Percentiles rank a stretch among this genome's conserved stretches.
Evolutionary conservation across 2,329 filamentous ascomycete genomes (phyloP).

Genomic region (Epicoccum sorghinum): DNA sequence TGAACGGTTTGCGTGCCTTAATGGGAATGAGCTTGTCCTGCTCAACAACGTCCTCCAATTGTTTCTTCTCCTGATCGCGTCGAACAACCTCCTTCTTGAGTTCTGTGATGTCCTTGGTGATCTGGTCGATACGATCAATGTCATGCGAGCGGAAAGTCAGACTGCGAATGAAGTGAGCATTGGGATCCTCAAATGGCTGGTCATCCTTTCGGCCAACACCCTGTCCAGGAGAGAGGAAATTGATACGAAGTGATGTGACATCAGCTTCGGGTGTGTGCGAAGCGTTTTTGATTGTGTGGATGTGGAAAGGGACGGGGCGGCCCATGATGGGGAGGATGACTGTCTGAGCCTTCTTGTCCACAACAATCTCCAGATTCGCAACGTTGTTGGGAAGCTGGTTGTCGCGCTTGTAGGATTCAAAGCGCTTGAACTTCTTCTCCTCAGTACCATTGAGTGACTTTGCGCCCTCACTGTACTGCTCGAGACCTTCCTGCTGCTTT

Average conservation of each 20-base stretch:
- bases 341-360: constrained; percentile 88
- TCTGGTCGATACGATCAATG: constrained; percentile 84
- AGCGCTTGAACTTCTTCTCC: constrained; percentile 98
- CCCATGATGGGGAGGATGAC: constrained; percentile 97
- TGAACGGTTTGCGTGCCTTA: constrained; percentile 86
- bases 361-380: constrained; percentile 84
- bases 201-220: constrained; percentile 97
- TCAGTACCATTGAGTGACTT: constrained; percentile 86
- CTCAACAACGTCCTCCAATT: constrained; percentile 98
- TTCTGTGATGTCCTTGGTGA: constrained; percentile 91
- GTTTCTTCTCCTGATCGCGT: constrained; percentile 98
- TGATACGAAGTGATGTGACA: constrained; percentile 92
- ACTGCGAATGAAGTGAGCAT: constrained; percentile 93
- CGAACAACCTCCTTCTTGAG: constrained; percentile 92
- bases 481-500: constrained; percentile 88
- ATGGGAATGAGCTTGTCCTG: constrained; percentile 97
- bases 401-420: constrained; percentile 98
- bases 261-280: constrained; percentile 97
- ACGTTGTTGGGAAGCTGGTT: constrained; percentile 86
- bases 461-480: constrained; percentile 83
- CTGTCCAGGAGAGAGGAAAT: constrained; percentile 95
- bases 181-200: constrained; percentile 95
- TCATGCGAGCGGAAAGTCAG: constrained; percentile 93
- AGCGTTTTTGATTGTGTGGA: constrained; percentile 97
- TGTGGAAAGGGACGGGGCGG: constrained; percentile 95